phyloP scores from a whole-genome alignment of 2,329 filamentous ascomycete genomes.

The Phoma sp. region DNA sequence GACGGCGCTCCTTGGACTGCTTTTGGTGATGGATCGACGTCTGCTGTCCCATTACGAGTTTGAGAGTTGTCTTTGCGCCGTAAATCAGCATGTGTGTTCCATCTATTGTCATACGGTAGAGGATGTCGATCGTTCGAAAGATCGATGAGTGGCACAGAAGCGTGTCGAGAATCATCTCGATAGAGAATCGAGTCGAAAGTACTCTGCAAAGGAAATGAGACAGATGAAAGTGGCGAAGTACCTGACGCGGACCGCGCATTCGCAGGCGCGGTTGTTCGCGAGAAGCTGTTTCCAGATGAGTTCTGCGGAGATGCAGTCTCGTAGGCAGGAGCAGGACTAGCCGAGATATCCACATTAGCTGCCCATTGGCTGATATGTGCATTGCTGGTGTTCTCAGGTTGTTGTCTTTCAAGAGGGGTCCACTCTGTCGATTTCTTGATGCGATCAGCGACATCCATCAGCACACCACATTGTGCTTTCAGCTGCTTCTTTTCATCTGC shows the following conservation, averaged over 20 bases:
- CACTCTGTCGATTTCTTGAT: slow-evolving; percentile 65
- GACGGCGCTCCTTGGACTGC: neutral
- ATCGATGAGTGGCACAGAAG: slow-evolving; percentile 14
- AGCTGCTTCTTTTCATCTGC: slow-evolving; percentile 72
- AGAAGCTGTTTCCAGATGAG: slow-evolving; percentile 1
- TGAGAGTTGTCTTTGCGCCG: slow-evolving; percentile 18
- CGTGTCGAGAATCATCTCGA: neutral
- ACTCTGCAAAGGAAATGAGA: neutral
- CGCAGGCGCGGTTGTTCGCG: slow-evolving; percentile 15
- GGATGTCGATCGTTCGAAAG: slow-evolving; percentile 7
- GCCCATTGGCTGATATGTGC: slow-evolving; percentile 34
- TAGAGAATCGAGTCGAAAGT: neutral
- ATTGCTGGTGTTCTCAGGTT: slow-evolving; percentile 13
- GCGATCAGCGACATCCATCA: slow-evolving; percentile 75
- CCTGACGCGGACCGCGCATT: slow-evolving; percentile 18
- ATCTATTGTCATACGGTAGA: neutral
- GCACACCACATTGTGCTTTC: slow-evolving; percentile 70
- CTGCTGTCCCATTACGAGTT: neutral
- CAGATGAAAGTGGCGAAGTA: slow-evolving; percentile 22
- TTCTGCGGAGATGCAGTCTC: neutral
- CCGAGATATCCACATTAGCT: slow-evolving; percentile 25
- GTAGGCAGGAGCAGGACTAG: slow-evolving; percentile 3
- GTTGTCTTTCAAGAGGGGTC: slow-evolving; percentile 24
- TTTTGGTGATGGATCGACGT: neutral
- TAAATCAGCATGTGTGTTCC: slow-evolving; percentile 21